These are phyloP conservation scores for Didymella exigua DNA, from an alignment of 2,329 filamentous ascomycete genomes.

Conservation along the genomic window DNA sequence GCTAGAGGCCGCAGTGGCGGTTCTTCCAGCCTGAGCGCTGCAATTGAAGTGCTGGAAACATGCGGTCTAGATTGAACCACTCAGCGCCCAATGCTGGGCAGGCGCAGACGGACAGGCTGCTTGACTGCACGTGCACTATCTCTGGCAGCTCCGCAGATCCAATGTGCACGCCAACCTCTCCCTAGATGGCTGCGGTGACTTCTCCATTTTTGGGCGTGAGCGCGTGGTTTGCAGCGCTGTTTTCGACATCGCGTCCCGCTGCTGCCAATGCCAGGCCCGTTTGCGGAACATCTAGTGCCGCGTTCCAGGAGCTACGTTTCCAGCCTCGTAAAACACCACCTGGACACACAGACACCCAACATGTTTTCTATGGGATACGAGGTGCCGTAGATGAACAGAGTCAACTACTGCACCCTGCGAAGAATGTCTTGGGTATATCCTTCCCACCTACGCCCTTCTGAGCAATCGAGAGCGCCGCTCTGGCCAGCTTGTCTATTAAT, in stretches of 20 bases:
- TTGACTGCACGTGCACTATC: slow-evolving; percentile 5
- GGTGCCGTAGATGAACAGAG: neutral
- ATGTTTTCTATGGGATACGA: neutral
- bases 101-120: slow-evolving; percentile 9
- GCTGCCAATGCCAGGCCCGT: neutral
- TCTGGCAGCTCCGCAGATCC: slow-evolving; percentile 11
- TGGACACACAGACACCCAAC: slow-evolving; percentile 2
- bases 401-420: slow-evolving; percentile 3
- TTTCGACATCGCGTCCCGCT: neutral
- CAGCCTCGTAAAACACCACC: slow-evolving; percentile 4
- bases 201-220: neutral
- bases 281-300: slow-evolving; percentile 4
- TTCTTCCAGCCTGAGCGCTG: neutral
- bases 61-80: slow-evolving; percentile 8
- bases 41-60: slow-evolving; percentile 5
- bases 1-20: neutral
- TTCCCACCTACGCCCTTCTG: neutral
- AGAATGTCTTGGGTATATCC: neutral
- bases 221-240: slow-evolving; percentile 5
- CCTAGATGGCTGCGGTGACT: neutral
- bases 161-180: too few species aligned
- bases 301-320: slow-evolving; percentile 4
- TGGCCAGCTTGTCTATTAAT: slow-evolving; percentile 5
- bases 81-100: slow-evolving; percentile 12
- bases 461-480: slow-evolving; percentile 1